Base-by-base conservation (phyloP, 2,329 filamentous ascomycete genomes). In the Didymella glomerata region DNA sequence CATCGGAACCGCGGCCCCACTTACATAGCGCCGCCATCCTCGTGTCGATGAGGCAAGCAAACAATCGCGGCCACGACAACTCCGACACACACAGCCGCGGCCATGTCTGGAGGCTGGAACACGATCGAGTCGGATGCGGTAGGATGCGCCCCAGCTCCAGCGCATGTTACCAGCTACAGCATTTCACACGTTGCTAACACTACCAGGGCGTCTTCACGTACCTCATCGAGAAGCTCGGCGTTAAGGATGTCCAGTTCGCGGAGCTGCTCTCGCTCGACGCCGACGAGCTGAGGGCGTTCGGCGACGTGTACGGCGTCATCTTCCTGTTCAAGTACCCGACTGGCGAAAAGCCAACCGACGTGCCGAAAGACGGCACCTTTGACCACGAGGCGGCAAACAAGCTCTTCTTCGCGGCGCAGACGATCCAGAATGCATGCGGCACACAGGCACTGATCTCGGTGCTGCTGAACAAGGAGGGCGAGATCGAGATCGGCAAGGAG, bases 311-410 rank as follows among this genome's bases (percentile, higher is more conserved):
- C 81, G 95, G 95, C 72, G 92, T 99, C 68, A 97, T 99, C 74
- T 99, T 99, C 80, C 91, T 99, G 77, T 99, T 99, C 88, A 98
- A 97, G 81, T 99, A 91, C 80, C 91, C 87, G 49, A 93, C 88
- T 61, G 88, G 90, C 74, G 82, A 85, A 78, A 69, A 89, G 83
- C 81, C 86, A 38, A 78, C 84, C 41, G 83, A 86, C 56, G 85
- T 85, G 44, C 93, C 93, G 0, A 85, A 88, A 65, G 93, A 98
- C 76, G 95, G 95, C 61, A 83, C 81, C 32, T 97, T 92, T 77
- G 93, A 97, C 80, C 82, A 87, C 68, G 84, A 83, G 16, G 92
- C 92, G 14, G 83, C 90, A 18, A 88, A 92, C 63, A 84, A 85
- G 62, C 84, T 97, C 70, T 99, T 97, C 84, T 99, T 99, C 79